phyloP scores from a whole-genome alignment of 75 land plant genomes.

The Adiantum capillusveneris region DNA sequence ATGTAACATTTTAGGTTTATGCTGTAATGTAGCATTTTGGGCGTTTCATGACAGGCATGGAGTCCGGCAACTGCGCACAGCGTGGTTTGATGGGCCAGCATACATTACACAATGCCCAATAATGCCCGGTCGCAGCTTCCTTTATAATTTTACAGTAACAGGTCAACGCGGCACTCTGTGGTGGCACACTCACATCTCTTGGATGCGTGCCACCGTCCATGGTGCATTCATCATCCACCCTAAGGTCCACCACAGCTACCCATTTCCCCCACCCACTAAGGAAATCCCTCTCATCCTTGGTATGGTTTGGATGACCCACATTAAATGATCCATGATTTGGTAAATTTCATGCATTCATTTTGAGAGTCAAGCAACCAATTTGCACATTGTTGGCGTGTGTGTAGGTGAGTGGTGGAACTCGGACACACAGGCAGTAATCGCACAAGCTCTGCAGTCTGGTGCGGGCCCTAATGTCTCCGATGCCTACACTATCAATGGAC shows the following conservation, averaged over 20 bases:
- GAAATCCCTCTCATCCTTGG: constrained; percentile 64
- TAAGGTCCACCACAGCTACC: constrained; percentile 27
- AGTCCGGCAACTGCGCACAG: constrained; percentile 39
- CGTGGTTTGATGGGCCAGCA: constrained; percentile 62
- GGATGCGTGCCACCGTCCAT: constrained; percentile 49
- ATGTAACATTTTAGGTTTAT: too few relatives aligned
- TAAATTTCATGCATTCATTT: too few relatives aligned
- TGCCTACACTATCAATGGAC: constrained; percentile 31
- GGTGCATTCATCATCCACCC: constrained; percentile 53
- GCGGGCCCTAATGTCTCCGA: constrained; percentile 19
- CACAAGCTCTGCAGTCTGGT: constrained; percentile 14
- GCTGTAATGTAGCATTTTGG: too few relatives aligned
- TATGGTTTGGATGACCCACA: constrained; percentile 1
- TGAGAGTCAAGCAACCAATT: neutral
- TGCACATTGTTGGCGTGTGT: neutral
- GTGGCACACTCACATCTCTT: constrained; percentile 65
- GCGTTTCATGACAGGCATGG: constrained; percentile 76
- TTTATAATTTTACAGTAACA: constrained; percentile 45
- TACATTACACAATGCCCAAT: constrained; percentile 70
- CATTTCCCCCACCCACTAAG: constrained; percentile 40
- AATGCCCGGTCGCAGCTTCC: constrained; percentile 39
- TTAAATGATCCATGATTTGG: too few relatives aligned
- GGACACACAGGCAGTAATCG: constrained; percentile 15
- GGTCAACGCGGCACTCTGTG: constrained; percentile 56
- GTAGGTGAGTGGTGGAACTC: constrained; percentile 37